Evolutionary conservation across 1,284 basidiomycete species (phyloP).

Genomic region (Microbotryomycetes sp.): DNA sequence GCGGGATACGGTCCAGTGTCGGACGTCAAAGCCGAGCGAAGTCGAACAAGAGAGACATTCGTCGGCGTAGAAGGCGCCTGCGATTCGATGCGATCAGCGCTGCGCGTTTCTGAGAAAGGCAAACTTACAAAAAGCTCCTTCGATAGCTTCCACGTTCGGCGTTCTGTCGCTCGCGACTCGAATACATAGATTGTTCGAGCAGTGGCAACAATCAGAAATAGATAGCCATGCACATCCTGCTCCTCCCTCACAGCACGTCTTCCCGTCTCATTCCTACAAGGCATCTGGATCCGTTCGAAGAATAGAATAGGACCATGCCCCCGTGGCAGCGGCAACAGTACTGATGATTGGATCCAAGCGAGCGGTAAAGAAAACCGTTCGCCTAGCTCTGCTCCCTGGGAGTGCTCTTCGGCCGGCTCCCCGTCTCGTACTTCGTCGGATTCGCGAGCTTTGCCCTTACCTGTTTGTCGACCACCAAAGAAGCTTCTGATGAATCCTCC

Average conservation of each 20-base stretch:
- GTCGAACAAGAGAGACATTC: conserved; percentile 10
- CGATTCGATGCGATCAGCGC: not conserved
- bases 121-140: conserved; percentile 18
- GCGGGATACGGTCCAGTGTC: not conserved
- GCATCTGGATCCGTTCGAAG: conserved; percentile 10
- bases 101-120: not conserved
- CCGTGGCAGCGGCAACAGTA: conserved; percentile 8
- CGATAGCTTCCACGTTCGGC: conserved; percentile 12
- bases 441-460: not conserved
- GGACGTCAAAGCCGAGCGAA: not conserved
- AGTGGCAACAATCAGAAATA: conserved; percentile 19
- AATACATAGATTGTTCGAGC: conserved; percentile 10
- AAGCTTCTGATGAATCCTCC: not conserved
- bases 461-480: not conserved
- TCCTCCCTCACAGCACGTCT: not conserved
- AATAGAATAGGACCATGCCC: conserved; percentile 4
- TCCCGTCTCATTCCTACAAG: not conserved
- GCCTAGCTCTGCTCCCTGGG: too few relatives aligned
- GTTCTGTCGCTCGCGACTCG: conserved; percentile 1
- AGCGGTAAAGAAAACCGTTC: conserved; percentile 2
- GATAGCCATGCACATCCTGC: not conserved
- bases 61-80: conserved; percentile 22
- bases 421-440: too few relatives aligned
- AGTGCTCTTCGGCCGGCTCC: too few relatives aligned
- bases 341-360: conserved; percentile 8